Conservation (phyloP, 2,329 filamentous ascomycete species). For the Leptosphaerulina australis region DNA sequence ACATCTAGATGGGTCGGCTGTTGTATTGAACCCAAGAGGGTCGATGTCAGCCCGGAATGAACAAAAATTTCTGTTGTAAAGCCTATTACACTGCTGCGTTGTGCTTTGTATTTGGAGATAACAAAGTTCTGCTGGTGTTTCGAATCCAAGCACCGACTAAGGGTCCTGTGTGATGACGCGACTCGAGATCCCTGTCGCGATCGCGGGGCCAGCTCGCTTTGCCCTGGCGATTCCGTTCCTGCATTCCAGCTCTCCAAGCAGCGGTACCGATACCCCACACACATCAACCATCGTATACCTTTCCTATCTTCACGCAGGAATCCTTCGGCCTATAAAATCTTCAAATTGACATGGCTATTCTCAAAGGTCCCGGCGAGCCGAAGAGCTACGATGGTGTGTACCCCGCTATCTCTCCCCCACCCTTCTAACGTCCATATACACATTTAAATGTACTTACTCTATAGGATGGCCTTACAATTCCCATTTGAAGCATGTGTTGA, state of each 20-base stretch:
- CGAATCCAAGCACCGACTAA: constrained; percentile 1
- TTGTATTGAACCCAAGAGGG: constrained; percentile 14
- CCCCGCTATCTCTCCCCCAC: constrained; percentile 13
- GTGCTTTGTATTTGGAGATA: constrained; percentile 13
- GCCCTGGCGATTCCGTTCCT: constrained; percentile 27
- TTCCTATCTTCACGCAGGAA: constrained; percentile 16
- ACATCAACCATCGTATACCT: constrained; percentile 7
- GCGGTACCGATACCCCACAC: constrained; percentile 11
- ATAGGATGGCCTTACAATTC: no score
- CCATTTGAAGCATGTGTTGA: constrained; percentile 12
- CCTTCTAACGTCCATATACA: background rate
- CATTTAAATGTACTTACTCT: constrained; percentile 4
- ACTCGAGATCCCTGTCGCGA: constrained; percentile 9
- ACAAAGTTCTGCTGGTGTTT: constrained; percentile 16
- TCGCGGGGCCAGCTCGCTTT: constrained; percentile 21
- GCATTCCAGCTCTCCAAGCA: constrained; percentile 32
- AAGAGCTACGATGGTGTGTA: constrained; percentile 62
- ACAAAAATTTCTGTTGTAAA: constrained; percentile 25
- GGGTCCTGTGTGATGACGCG: constrained; percentile 16
- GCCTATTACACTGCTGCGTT: background rate
- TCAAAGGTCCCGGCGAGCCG: constrained; percentile 68
- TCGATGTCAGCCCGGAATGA: constrained; percentile 19
- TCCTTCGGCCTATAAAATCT: background rate
- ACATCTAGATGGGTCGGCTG: constrained; percentile 25
- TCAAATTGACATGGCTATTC: constrained; percentile 53